Evolutionary conservation across 306 rosid species (phyloP), one percentile per base, ranked within the genome.

Genomic region (Lathyrus aphaca): DNA sequence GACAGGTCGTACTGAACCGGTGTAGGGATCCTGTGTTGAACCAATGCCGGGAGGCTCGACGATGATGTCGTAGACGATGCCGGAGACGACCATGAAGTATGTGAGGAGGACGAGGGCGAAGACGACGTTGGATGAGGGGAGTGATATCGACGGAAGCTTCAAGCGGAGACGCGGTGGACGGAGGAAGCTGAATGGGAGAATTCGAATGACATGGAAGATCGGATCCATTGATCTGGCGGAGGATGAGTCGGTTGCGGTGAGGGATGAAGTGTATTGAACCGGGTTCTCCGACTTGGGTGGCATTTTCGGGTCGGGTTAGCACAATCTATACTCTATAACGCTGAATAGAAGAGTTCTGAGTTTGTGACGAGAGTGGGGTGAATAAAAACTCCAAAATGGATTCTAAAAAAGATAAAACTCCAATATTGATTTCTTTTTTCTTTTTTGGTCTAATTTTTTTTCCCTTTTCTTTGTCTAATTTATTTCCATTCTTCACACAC

Each of bases 11-110:
- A 91, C 91, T 10, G 99, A 2, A 13, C 99, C 99, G n/a, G 97
- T 91, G 49, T 19, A 56, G 1, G 80, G 97, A 68, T 95, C 99
- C 76, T 95, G 97, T 11, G 71, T 72, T 10, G 97, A 95, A 7
- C 97, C 99, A 67, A 91, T 95, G 37, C 99, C 96, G 0, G 97
- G 97, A 13, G 99, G 99, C 81, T 95, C 97, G 0, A 91, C 96
- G 81, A 95, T 95, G 66, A 95, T 86, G 78, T 95, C 97, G 79
- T 95, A 95, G 66, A 95, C 86, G 72, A 95, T 78, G 40, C 99
- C 99, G 16, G 99, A 95, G 60, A 95, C 91, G 35, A 95, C 96
- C 91, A 95, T 87, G 88, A 91, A 95, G 85, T 95, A 89, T 68
- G 99, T 91, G 74, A 91, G 89, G 69, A 91, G 99, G 75, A 89